These are phyloP conservation scores for Cryptosporidium ubiquitum DNA, from an alignment of 169 alveolate species.

Conservation along the genomic window DNA sequence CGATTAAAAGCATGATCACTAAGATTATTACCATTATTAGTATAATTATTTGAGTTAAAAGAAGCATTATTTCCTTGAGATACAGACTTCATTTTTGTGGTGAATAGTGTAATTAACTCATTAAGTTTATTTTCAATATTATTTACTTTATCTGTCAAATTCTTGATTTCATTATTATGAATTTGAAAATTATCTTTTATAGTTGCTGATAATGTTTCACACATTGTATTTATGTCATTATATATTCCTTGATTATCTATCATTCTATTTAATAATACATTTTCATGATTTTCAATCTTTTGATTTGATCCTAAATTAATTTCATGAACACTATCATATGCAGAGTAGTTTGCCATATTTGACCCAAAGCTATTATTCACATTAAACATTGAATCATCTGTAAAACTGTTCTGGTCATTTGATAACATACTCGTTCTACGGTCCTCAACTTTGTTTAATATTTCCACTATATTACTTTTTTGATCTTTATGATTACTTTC, in stretches of 20 bases:
- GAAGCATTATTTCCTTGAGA: background rate
- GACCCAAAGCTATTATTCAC: slow-evolving; percentile 46
- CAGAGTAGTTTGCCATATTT: slow-evolving; percentile 52
- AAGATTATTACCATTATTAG: background rate
- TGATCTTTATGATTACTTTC: background rate
- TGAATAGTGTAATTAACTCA: slow-evolving; percentile 28
- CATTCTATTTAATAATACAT: slow-evolving; percentile 37
- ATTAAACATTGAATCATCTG: slow-evolving; percentile 50
- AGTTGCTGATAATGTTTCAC: background rate
- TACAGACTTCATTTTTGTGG: background rate
- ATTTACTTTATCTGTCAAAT: slow-evolving; percentile 5
- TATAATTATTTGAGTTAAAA: background rate
- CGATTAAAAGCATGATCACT: background rate
- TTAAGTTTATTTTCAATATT: slow-evolving; percentile 41
- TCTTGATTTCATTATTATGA: slow-evolving; percentile 21
- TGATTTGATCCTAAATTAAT: slow-evolving; percentile 5
- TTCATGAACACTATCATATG: slow-evolving; percentile 52
- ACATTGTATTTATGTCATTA: slow-evolving; percentile 32
- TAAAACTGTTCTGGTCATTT: slow-evolving; percentile 33
- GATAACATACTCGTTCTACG: background rate
- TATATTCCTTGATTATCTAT: slow-evolving; percentile 25
- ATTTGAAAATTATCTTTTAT: slow-evolving; percentile 3
- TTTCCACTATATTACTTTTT: background rate
- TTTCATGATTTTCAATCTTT: slow-evolving; percentile 46
- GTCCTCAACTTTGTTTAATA: background rate